Evolutionary conservation across 2,329 filamentous ascomycete species (phyloP).

Genomic region (Amauroascus verrucosus): DNA sequence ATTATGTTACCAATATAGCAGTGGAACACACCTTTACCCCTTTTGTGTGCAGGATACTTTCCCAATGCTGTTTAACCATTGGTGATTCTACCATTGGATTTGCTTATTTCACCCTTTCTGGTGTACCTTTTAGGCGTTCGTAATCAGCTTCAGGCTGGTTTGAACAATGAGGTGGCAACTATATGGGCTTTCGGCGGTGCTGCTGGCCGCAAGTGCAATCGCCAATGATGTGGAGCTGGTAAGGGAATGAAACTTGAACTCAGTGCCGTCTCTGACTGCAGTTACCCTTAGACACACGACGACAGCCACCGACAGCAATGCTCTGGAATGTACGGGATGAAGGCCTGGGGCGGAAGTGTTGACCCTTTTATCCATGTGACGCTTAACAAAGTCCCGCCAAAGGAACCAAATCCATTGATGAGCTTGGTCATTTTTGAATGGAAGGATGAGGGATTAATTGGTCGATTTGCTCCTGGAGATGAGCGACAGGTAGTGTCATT

Average conservation of each 20-base stretch:
- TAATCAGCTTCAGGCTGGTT: neutral
- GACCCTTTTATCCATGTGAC: conserved; percentile 84
- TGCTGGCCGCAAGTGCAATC: conserved; percentile 30
- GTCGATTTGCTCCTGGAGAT: conserved; percentile 50
- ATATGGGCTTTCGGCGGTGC: conserved; percentile 28
- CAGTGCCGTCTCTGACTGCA: conserved; percentile 4
- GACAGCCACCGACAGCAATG: conserved; percentile 73
- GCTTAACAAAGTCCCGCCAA: conserved; percentile 54
- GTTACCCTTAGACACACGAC: conserved; percentile 55
- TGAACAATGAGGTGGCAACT: conserved; percentile 34
- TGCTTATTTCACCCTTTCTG: neutral
- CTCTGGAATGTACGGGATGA: conserved; percentile 85
- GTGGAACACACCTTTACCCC: neutral
- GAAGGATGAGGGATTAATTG: conserved; percentile 71
- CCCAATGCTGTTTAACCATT: neutral
- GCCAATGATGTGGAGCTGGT: conserved; percentile 41
- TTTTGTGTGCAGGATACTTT: neutral
- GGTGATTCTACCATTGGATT: neutral
- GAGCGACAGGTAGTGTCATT: conserved; percentile 42
- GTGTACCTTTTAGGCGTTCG: neutral
- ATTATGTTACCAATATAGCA: neutral
- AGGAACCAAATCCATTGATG: conserved; percentile 60
- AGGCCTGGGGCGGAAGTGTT: conserved; percentile 74
- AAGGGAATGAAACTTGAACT: conserved; percentile 13
- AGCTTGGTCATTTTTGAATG: conserved; percentile 91